A percentile compares a stretch with the other conserved stretches of the same genome.
Conservation (phyloP, 169 alveolate species). For the Plasmodium gallinaceum region DNA sequence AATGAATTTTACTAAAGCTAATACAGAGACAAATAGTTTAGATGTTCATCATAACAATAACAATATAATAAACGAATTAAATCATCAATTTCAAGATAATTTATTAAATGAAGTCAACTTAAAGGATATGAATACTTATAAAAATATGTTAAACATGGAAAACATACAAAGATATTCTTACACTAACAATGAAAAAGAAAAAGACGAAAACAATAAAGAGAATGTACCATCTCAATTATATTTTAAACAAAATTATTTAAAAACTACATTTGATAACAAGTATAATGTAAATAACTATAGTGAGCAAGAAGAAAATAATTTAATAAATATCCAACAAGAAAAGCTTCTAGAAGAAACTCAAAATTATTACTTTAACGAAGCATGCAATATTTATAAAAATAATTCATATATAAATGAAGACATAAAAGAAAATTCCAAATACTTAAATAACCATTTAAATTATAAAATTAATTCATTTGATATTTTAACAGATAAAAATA, state of each 20-base stretch:
- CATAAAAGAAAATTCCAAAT: no score
- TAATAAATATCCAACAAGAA: background rate
- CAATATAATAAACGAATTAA: background rate
- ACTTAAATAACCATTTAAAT: conserved; percentile 11
- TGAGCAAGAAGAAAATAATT: background rate
- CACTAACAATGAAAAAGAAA: conserved; percentile 23
- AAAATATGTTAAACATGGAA: conserved; percentile 10
- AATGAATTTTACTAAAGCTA: background rate
- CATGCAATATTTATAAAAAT: conserved; percentile 1
- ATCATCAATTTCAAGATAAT: background rate
- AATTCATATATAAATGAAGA: background rate
- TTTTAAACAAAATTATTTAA: background rate
- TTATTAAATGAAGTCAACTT: background rate
- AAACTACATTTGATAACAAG: background rate
- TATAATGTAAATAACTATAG: background rate
- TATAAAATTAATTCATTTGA: background rate
- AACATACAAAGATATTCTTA: conserved; percentile 21
- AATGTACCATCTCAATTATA: background rate
- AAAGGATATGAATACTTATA: background rate
- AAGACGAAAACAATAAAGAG: conserved; percentile 7
- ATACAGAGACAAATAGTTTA: no score
- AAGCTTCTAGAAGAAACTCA: background rate
- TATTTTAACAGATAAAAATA: conserved; percentile 7
- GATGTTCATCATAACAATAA: no score
- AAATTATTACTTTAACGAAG: conserved; percentile 1